These are phyloP conservation scores for Lactarius trivialis DNA, from an alignment of 768 basidiomycete genomes.

Conservation along the genomic window DNA sequence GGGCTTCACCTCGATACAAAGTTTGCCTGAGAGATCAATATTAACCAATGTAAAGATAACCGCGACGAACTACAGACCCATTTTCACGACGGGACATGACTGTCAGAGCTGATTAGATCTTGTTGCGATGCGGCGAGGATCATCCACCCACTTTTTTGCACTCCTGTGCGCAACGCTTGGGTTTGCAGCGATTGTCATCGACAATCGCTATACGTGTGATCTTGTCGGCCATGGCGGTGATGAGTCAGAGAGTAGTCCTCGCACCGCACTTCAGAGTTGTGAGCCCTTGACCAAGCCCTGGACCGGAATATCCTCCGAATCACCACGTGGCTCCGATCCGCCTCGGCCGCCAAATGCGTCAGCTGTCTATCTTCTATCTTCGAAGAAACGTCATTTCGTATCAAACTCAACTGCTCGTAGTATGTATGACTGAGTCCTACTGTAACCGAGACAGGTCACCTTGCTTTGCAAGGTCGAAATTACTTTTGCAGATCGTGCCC, in stretches of 20 bases:
- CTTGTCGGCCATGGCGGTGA: constrained; percentile 70
- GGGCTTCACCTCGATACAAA: constrained; percentile 97
- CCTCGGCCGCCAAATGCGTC: not conserved
- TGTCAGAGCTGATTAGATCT: constrained; percentile 27
- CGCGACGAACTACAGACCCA: constrained; percentile 52
- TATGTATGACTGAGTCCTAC: not conserved
- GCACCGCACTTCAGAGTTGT: not conserved
- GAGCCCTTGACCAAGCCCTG: too few relatives aligned
- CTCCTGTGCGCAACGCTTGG: constrained; percentile 94
- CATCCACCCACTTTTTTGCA: constrained; percentile 77
- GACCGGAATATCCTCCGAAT: too few relatives aligned
- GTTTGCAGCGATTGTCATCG: constrained; percentile 88
- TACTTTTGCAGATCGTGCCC: too few relatives aligned
- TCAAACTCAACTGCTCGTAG: not conserved
- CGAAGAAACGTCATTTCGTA: not conserved
- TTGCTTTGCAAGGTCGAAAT: too few relatives aligned
- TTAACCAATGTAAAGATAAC: constrained; percentile 1
- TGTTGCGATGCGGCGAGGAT: constrained; percentile 12
- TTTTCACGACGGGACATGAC: constrained; percentile 96
- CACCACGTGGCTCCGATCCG: not conserved
- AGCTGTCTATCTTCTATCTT: not conserved
- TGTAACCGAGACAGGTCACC: too few relatives aligned
- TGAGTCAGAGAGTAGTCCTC: not conserved
- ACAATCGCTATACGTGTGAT: constrained; percentile 98
- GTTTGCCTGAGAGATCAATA: constrained; percentile 55